phyloP scores from a whole-genome alignment of 148 eudicot genomes.

The Agrostemma githago region DNA sequence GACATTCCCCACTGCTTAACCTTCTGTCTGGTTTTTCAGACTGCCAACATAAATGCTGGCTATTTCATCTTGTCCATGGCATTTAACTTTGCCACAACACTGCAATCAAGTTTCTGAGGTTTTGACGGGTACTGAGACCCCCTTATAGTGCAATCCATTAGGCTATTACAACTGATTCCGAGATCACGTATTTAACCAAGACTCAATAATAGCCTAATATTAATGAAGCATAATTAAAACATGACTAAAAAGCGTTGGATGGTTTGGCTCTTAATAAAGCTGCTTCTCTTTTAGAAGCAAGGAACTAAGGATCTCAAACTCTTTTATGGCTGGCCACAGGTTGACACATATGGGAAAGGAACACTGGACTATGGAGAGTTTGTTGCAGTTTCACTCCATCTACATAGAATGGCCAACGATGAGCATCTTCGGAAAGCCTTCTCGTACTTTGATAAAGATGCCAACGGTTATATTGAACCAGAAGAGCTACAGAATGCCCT shows the following conservation, averaged over 20 bases:
- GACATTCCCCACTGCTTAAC: background rate
- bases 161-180: background rate
- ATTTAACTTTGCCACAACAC: no score
- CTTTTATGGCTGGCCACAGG: conserved; percentile 37
- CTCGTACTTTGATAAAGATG: conserved; percentile 84
- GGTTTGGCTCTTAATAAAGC: background rate
- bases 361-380: conserved; percentile 83
- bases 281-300: background rate
- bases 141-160: no score
- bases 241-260: background rate
- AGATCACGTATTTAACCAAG: background rate
- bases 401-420: conserved; percentile 82
- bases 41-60: no score
- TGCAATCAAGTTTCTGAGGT: no score
- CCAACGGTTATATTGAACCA: conserved; percentile 78
- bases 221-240: background rate
- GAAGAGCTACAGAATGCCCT: conserved; percentile 80
- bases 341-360: conserved; percentile 76
- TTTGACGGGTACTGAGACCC: no score
- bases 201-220: background rate
- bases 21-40: background rate
- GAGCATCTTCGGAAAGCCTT: conserved; percentile 91
- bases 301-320: background rate
- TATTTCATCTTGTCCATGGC: no score
- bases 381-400: conserved; percentile 75